Percentiles rank a stretch among this genome's conserved stretches.
Conservation (phyloP, 2,329 filamentous ascomycete genomes). For the Byssoonygena ceratinophila region DNA sequence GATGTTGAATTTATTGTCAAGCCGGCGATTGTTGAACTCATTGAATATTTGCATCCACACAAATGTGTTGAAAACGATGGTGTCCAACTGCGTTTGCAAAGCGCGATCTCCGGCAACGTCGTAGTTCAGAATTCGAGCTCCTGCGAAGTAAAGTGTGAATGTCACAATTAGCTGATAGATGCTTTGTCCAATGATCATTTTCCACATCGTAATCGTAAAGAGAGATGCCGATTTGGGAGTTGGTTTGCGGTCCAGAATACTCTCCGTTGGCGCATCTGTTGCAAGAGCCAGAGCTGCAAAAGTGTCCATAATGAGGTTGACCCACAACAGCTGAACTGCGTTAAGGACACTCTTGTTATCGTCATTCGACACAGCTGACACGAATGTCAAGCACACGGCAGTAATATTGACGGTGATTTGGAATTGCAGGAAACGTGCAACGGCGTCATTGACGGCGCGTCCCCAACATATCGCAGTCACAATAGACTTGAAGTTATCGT, state of each 20-base stretch:
- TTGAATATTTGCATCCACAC: slow-evolving; percentile 99
- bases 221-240: slow-evolving; percentile 62
- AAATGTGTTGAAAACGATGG: slow-evolving; percentile 93
- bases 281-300: slow-evolving; percentile 81
- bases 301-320: slow-evolving; percentile 96
- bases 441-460: slow-evolving; percentile 57
- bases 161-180: slow-evolving; percentile 74
- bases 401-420: slow-evolving; percentile 79
- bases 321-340: slow-evolving; percentile 87
- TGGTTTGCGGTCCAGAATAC: slow-evolving; percentile 69
- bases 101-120: slow-evolving; percentile 38
- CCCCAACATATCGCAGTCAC: slow-evolving; percentile 59
- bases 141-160: slow-evolving; percentile 73
- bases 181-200: slow-evolving; percentile 93
- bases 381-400: slow-evolving; percentile 75
- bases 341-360: slow-evolving; percentile 66
- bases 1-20: slow-evolving; percentile 93
- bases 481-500: slow-evolving; percentile 56
- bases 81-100: slow-evolving; percentile 49
- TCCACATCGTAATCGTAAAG: slow-evolving; percentile 93
- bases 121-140: slow-evolving; percentile 50
- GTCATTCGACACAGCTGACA: slow-evolving; percentile 65
- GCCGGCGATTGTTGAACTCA: slow-evolving; percentile 87
- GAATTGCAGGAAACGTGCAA: slow-evolving; percentile 56
- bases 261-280: slow-evolving; percentile 77